These are phyloP conservation scores for Panicum hallii DNA, from an alignment of 202 grass and related monocot genomes.

Conservation along the genomic window DNA sequence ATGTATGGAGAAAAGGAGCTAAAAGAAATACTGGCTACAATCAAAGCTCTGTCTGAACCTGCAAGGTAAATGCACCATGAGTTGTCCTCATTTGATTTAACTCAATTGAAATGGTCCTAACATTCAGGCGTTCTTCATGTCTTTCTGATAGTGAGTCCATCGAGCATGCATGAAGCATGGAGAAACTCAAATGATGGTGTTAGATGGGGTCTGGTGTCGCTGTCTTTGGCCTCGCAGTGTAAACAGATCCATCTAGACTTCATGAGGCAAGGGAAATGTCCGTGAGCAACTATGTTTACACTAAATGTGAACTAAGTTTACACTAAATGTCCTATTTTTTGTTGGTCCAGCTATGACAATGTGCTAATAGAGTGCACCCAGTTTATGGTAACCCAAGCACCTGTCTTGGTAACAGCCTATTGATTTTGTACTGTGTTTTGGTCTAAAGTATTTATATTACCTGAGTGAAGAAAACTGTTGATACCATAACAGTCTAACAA, in stretches of 20 bases:
- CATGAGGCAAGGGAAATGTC: no score
- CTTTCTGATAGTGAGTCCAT: background rate
- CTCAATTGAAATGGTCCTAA: background rate
- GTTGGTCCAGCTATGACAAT: background rate
- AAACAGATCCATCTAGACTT: no score
- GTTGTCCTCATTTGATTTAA: background rate
- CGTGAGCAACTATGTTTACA: no score
- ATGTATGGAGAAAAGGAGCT: background rate
- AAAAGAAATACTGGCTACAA: background rate
- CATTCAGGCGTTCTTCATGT: background rate
- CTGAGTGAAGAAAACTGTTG: background rate
- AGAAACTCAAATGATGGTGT: background rate
- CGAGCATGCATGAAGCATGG: background rate
- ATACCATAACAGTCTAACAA: background rate
- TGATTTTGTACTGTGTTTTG: background rate
- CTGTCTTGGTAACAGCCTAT: background rate
- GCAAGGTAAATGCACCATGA: background rate
- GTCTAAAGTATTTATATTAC: background rate
- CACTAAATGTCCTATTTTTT: background rate
- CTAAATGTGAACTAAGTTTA: background rate
- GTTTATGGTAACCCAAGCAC: background rate
- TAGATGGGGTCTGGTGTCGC: background rate
- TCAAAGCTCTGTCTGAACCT: background rate
- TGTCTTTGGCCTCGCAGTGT: background rate
- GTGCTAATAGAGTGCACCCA: background rate